Conservation (phyloP, 108 stramenopile genomes). For the Cyclotella distinguenda region DNA sequence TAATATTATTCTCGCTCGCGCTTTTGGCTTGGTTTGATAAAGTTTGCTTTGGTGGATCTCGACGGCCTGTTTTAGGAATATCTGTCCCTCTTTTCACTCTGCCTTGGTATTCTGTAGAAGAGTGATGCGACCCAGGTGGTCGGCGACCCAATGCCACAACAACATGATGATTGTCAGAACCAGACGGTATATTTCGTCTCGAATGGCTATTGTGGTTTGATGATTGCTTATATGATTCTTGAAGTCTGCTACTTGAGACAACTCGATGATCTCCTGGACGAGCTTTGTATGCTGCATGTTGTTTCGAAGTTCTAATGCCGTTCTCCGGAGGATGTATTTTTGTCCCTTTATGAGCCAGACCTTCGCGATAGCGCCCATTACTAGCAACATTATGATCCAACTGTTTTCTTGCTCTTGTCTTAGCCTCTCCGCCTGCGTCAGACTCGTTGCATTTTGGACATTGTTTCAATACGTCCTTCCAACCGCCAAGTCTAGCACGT, state of each 20-base stretch:
- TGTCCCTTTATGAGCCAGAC: neutral
- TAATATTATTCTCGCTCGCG: neutral
- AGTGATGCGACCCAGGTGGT: neutral
- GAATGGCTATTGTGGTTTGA: neutral
- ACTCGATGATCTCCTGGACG: neutral
- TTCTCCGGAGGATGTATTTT: neutral
- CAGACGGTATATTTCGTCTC: neutral
- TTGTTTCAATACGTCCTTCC: conserved; percentile 33
- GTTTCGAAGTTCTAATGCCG: neutral
- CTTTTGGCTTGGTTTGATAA: neutral
- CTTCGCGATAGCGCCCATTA: neutral
- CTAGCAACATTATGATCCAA: neutral
- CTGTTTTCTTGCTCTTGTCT: neutral
- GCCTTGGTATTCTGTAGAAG: neutral
- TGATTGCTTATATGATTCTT: neutral
- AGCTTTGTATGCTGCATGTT: neutral
- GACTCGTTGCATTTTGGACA: conserved; percentile 36
- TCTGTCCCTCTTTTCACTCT: neutral
- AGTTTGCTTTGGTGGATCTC: too few species aligned
- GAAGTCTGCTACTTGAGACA: neutral
- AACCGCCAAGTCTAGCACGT: conserved; percentile 34
- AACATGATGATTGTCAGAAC: neutral
- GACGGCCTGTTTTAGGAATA: neutral
- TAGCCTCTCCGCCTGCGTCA: neutral
- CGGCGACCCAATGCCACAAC: neutral